Conservation (phyloP, 2,329 filamentous ascomycete species). For the Alternaria incomplexa region DNA sequence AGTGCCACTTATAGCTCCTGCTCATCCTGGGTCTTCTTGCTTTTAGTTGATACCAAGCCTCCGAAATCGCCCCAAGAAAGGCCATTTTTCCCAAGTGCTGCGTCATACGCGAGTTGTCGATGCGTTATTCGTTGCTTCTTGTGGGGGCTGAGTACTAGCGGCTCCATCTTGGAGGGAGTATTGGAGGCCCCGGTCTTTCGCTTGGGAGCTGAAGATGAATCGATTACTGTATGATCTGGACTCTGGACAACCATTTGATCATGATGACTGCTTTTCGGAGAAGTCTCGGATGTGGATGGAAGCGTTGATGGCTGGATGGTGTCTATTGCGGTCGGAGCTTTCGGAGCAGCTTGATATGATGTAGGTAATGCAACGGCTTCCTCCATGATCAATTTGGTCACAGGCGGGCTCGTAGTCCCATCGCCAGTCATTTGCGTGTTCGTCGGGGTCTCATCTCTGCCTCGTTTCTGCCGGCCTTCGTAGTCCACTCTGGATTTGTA, state of each 20-base stretch:
- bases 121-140: slow-evolving; percentile 17
- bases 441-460: slow-evolving; percentile 15
- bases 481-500: slow-evolving; percentile 21
- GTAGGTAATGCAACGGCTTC: not conserved
- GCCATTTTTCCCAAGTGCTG: slow-evolving; percentile 40
- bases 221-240: not conserved
- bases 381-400: not conserved
- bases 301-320: not conserved
- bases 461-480: slow-evolving; percentile 15
- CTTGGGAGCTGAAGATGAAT: not conserved
- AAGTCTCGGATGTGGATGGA: not conserved
- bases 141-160: not conserved
- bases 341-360: not conserved
- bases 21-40: slow-evolving; percentile 22
- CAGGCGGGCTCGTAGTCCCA: not conserved
- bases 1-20: slow-evolving; percentile 21
- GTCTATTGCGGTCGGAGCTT: not conserved
- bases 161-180: not conserved
- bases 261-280: not conserved
- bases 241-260: not conserved
- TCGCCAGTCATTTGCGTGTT: slow-evolving; percentile 15
- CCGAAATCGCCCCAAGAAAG: slow-evolving; percentile 51
- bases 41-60: slow-evolving; percentile 50
- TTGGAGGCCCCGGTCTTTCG: not conserved
- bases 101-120: slow-evolving; percentile 33